These are phyloP conservation scores for Penicillium subrubescens DNA, from an alignment of 495 filamentous ascomycete species.

Conservation along the genomic window DNA sequence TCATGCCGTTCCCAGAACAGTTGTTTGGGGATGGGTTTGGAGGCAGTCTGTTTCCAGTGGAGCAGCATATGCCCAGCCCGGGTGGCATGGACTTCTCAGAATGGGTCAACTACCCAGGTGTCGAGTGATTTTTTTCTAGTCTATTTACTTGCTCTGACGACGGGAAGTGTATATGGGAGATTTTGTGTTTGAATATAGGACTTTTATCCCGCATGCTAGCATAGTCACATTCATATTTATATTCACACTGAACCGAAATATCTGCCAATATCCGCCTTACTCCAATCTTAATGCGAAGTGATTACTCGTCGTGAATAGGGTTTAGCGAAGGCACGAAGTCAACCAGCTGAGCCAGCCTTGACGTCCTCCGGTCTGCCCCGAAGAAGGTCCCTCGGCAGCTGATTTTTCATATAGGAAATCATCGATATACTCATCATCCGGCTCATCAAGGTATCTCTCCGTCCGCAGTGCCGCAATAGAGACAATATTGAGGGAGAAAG, in stretches of 20 bases:
- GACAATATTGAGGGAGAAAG: conserved; percentile 60
- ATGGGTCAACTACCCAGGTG: conserved; percentile 44
- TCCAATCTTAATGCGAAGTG: background rate
- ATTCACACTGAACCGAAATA: background rate
- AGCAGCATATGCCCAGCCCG: conserved; percentile 37
- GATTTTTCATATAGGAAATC: conserved; percentile 19
- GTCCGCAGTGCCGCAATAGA: conserved; percentile 50
- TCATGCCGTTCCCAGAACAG: conserved; percentile 48
- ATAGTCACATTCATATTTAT: background rate
- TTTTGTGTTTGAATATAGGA: conserved; percentile 3
- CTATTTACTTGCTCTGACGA: conserved; percentile 4
- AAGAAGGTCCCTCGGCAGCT: background rate
- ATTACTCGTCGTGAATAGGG: background rate
- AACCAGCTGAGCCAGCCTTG: conserved; percentile 21
- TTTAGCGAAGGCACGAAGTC: conserved; percentile 14
- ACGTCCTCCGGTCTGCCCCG: background rate
- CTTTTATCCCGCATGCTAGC: background rate
- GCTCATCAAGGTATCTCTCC: conserved; percentile 24
- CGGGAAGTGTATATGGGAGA: background rate
- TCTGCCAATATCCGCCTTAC: background rate
- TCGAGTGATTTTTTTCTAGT: conserved; percentile 23
- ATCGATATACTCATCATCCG: conserved; percentile 9
- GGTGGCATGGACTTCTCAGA: conserved; percentile 48
- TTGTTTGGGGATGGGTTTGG: conserved; percentile 43
- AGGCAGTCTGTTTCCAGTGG: conserved; percentile 41